These are phyloP conservation scores for Penicillium italicum DNA, from an alignment of 2,329 filamentous ascomycete genomes.

Conservation along the genomic window DNA sequence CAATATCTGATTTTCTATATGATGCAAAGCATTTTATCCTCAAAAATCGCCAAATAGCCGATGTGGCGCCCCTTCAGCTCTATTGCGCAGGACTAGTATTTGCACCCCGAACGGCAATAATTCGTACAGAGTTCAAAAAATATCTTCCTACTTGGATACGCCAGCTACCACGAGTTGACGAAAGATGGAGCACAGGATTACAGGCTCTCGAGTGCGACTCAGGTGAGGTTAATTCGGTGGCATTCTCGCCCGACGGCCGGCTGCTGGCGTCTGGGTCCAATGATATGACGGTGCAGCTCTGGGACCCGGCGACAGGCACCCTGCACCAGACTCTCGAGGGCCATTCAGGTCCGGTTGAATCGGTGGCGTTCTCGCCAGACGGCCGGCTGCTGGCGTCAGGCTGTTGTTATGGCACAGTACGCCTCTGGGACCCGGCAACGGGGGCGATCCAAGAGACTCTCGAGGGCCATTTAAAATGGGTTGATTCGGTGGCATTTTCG, in stretches of 20 bases:
- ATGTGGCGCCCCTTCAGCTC: constrained; percentile 32
- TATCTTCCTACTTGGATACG: constrained; percentile 16
- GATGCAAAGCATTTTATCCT: constrained; percentile 32
- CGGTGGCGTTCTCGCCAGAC: too few species aligned
- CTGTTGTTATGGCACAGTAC: too few species aligned
- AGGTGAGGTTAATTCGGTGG: accelerated
- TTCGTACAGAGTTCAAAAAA: constrained; percentile 22
- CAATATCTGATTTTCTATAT: constrained; percentile 22
- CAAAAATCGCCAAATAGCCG: constrained; percentile 23
- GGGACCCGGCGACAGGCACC: background rate
- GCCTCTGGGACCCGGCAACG: too few species aligned
- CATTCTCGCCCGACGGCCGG: background rate
- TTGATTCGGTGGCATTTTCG: too few species aligned
- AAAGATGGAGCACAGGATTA: constrained; percentile 8
- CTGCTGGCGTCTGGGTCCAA: background rate
- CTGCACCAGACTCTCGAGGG: background rate
- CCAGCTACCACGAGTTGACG: constrained; percentile 5
- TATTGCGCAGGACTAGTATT: constrained; percentile 33
- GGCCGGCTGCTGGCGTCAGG: too few species aligned
- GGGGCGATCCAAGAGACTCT: too few species aligned
- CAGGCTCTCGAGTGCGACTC: background rate
- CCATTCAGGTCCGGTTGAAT: too few species aligned
- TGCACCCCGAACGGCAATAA: constrained; percentile 22
- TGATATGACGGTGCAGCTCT: background rate
- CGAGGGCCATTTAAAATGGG: too few species aligned